Evolutionary conservation across 176 grass and related monocot species (phyloP), one percentile per base, ranked within the genome.

Genomic region (Eleusine coracana): DNA sequence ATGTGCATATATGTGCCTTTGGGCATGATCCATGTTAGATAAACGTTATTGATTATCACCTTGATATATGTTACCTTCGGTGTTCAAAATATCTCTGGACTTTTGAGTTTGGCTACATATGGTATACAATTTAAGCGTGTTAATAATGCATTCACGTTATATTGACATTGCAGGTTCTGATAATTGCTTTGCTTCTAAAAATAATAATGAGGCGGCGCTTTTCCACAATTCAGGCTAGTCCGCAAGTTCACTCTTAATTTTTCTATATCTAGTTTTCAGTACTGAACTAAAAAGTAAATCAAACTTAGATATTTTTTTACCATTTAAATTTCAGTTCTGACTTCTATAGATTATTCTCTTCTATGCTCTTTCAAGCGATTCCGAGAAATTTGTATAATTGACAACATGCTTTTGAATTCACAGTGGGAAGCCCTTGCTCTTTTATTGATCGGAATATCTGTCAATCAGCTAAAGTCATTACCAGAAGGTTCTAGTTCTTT

Each of bases 401-500:
- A 90, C 74, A 73, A 27, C 58, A 34, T 59, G 16, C 65, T 86
- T 66, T 82, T 84, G 0, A 75, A 81, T 56, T 66, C 15, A 74
- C 88, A 98, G 95, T 98, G 92, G 95, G 95, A 98, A 73, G 95
- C 95, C 63, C 95, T 98, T 86, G 93, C 92, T 23, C 87, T 98
- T 36, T 91, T 98, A 85, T 92, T 98, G 71, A 98, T 98, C 56
- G 95, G 95, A 86, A 95, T 98, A 78, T 95, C 89, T 39, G 92
- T 98, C 78, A 98, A 98, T 89, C 95, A 98, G 81, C 84, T 98
- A 68, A 94, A 89, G 78, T 93, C 92, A 65, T 46, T 91, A 82
- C 95, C 95, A 37, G 95, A 98, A 85, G 95, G 92, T 91, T 85
- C 92, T 76, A 90, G 79, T 56, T 75, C 86, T 62, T 85, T 98